Base-by-base conservation (phyloP, 2,329 filamentous ascomycete genomes). In the Neopestalotiopsis sp. region DNA sequence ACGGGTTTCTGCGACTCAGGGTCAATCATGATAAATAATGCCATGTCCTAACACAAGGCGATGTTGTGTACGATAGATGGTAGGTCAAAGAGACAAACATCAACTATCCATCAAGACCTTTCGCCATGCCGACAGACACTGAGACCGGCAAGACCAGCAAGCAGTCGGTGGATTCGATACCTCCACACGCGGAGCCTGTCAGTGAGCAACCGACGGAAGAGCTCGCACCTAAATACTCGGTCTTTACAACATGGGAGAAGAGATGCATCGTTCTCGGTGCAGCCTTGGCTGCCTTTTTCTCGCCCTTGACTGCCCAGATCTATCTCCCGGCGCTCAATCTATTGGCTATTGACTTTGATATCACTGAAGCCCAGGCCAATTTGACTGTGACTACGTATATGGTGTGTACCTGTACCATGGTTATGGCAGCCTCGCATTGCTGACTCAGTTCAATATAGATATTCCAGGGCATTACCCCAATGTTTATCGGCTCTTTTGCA, bases 401-500 rank as follows among this genome's bases (percentile, higher is more conserved):
- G 77, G 77, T 79, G 73, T 10, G 17, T 24, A 9, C 4, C 20
- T 38, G 45, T 20, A 12, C 9, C 12, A 34, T 14, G 38, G 13
- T 13, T 13, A 5, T 57, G 56, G 13, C 12, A 30, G 32, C 30
- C 3, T n/a, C 12, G 17, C 17, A 42, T 7, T 42, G 13, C 12
- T 20, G 2, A 57, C 61, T 68, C 30, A 65, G 28, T 32, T 17
- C 13, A 24, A 6, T 1, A 77, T 49, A 71, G 70, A 70, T 71
- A 38, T 68, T 71, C 17, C 69, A 88, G 79, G 86, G 83, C 12
- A 73, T 89, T 4, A 83, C 86, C 0, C 87, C 87, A 4, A 82
- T 83, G 69, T 81, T 87, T 65, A 78, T 86, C 12, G 86, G 83
- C 9, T 82, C 82, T 20, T 78, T 88, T 30, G 84, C 86, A 2